Evolutionary conservation across 2,329 filamentous ascomycete genomes (phyloP).

Genomic region (Penicillium sp.): DNA sequence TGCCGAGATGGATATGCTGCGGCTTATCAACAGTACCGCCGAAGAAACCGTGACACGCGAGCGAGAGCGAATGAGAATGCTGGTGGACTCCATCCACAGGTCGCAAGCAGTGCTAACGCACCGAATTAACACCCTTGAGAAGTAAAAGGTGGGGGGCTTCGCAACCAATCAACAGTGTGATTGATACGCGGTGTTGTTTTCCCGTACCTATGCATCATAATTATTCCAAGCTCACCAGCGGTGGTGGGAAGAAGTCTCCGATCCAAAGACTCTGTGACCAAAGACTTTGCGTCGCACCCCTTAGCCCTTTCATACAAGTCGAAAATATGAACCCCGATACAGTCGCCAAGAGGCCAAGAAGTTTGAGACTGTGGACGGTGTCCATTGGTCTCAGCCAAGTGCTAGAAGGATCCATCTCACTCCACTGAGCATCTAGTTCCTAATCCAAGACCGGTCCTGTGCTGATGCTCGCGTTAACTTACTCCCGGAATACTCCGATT

Average conservation of each 20-base stretch:
- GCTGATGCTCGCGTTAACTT: background rate
- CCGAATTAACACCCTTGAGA: conserved; percentile 4
- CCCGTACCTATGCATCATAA: background rate
- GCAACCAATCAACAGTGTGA: background rate
- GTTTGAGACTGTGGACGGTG: background rate
- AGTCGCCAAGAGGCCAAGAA: background rate
- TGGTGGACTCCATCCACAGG: conserved; percentile 16
- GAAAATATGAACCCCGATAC: too few relatives aligned
- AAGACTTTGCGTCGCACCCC: background rate
- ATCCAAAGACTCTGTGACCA: background rate
- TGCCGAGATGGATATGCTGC: conserved; percentile 23
- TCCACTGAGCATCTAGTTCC: background rate
- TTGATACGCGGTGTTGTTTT: background rate
- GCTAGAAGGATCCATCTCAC: background rate
- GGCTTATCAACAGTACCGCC: conserved; percentile 14
- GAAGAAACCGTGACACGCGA: conserved; percentile 22
- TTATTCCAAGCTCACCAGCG: background rate
- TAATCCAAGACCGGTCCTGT: background rate
- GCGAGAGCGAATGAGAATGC: conserved; percentile 14
- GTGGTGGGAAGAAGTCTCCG: background rate
- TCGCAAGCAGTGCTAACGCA: conserved; percentile 13
- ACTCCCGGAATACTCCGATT: background rate
- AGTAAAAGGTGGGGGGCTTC: background rate
- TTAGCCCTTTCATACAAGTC: background rate
- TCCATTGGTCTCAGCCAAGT: background rate